A percentile compares a stretch with the other conserved stretches of the same genome.
phyloP scores from a whole-genome alignment of 2,329 filamentous ascomycete species.

The Davidsoniella eucalypti region DNA sequence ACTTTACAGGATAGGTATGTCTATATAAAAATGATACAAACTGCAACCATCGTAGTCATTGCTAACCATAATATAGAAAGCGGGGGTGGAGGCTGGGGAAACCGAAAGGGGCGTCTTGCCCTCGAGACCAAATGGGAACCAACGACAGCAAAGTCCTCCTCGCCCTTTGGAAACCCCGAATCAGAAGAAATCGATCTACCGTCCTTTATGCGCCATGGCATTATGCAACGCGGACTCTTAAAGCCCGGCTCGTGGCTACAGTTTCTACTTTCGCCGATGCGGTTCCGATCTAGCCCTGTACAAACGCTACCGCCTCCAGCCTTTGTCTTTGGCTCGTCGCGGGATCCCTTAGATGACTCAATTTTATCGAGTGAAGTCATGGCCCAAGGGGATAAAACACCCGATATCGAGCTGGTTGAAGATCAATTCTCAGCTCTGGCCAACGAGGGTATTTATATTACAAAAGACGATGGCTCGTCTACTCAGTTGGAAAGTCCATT shows the following conservation, averaged over 20 bases:
- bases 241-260: conserved; percentile 48
- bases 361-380: too few relatives aligned
- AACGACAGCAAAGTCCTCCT: conserved; percentile 12
- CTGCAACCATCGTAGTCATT: too few relatives aligned
- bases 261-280: conserved; percentile 37
- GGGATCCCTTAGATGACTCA: neutral
- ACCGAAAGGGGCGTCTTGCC: conserved; percentile 62
- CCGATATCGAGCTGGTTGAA: neutral
- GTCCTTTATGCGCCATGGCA: conserved; percentile 8
- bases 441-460: conserved; percentile 40
- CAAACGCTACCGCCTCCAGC: conserved; percentile 9
- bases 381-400: neutral
- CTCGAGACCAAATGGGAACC: conserved; percentile 41
- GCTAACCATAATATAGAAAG: conserved; percentile 34
- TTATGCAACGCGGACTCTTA: conserved; percentile 30
- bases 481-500: conserved; percentile 12
- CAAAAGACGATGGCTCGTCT: conserved; percentile 12
- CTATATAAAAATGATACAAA: too few relatives aligned
- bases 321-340: conserved; percentile 21
- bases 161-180: conserved; percentile 15
- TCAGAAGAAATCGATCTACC: conserved; percentile 21
- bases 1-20: conserved; percentile 29
- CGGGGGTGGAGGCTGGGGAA: conserved; percentile 72
- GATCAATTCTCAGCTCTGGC: conserved; percentile 47
- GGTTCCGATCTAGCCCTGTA: neutral